Conservation (phyloP, 108 stramenopile genomes). For the Nitzschia sp. region DNA sequence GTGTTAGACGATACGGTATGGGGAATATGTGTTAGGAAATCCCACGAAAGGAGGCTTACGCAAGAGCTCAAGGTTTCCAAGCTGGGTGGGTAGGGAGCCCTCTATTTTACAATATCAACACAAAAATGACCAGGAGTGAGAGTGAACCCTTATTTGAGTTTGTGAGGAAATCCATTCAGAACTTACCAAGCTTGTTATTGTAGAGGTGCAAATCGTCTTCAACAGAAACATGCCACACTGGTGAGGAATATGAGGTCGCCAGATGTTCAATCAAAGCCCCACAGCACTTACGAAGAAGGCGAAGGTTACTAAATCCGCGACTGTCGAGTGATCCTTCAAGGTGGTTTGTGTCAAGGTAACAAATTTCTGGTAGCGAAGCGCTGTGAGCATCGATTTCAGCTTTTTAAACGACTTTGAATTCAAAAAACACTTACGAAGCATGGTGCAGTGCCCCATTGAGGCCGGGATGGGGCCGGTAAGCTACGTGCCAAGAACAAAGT, state of each 20-base stretch:
- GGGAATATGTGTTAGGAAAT: too few species aligned
- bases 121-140: too few species aligned
- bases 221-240: too few species aligned
- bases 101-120: too few species aligned
- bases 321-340: conserved; percentile 19
- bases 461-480: conserved; percentile 13
- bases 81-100: conserved; percentile 31
- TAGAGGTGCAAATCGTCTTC: conserved; percentile 20
- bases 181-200: conserved; percentile 23
- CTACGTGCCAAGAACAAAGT: too few species aligned
- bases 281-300: conserved; percentile 14
- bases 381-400: not conserved
- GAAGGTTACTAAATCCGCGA: conserved; percentile 12
- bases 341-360: conserved; percentile 25
- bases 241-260: too few species aligned
- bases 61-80: conserved; percentile 17
- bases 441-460: not conserved
- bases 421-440: conserved; percentile 19
- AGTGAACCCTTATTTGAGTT: too few species aligned
- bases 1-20: too few species aligned
- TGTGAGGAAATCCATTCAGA: too few species aligned
- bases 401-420: not conserved
- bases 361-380: not conserved
- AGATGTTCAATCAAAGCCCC: too few species aligned
- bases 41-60: too few species aligned